These are phyloP conservation scores for Suillus americanus DNA, from an alignment of 768 basidiomycete species.

Conservation along the genomic window DNA sequence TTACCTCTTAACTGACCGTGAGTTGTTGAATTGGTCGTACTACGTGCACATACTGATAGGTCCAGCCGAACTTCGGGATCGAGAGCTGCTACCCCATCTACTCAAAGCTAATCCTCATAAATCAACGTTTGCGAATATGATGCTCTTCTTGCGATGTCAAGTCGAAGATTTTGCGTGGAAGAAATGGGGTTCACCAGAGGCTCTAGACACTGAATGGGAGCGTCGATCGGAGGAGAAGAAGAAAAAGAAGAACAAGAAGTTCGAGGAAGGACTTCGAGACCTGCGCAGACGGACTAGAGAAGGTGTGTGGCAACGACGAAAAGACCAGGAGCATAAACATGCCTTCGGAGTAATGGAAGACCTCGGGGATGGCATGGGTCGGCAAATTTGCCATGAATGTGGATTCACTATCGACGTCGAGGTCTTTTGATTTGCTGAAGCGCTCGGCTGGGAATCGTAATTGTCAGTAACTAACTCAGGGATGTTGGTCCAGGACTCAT, in stretches of 20 bases:
- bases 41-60: slow-evolving; percentile 2
- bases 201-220: slow-evolving; percentile 85
- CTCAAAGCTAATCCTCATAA: slow-evolving; percentile 95
- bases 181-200: slow-evolving; percentile 96
- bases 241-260: slow-evolving; percentile 91
- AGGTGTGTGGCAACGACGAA: slow-evolving; percentile 84
- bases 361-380: slow-evolving; percentile 51
- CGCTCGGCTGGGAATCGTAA: background rate
- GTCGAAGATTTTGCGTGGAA: slow-evolving; percentile 97
- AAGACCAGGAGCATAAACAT: slow-evolving; percentile 89
- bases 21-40: slow-evolving; percentile 27
- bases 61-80: slow-evolving; percentile 90
- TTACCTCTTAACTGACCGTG: slow-evolving; percentile 92
- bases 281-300: slow-evolving; percentile 83
- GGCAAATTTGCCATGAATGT: slow-evolving; percentile 84
- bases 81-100: slow-evolving; percentile 88
- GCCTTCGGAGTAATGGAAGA: slow-evolving; percentile 64
- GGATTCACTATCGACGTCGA: slow-evolving; percentile 92
- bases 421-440: slow-evolving; percentile 49
- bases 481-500: background rate
- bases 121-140: slow-evolving; percentile 97
- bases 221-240: slow-evolving; percentile 78
- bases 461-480: background rate
- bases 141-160: slow-evolving; percentile 92
- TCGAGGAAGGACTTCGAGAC: slow-evolving; percentile 86